Percentiles rank a stretch among this genome's conserved stretches.
phyloP scores from a whole-genome alignment of 208 protist species.

The Wallacemonas sp. region DNA sequence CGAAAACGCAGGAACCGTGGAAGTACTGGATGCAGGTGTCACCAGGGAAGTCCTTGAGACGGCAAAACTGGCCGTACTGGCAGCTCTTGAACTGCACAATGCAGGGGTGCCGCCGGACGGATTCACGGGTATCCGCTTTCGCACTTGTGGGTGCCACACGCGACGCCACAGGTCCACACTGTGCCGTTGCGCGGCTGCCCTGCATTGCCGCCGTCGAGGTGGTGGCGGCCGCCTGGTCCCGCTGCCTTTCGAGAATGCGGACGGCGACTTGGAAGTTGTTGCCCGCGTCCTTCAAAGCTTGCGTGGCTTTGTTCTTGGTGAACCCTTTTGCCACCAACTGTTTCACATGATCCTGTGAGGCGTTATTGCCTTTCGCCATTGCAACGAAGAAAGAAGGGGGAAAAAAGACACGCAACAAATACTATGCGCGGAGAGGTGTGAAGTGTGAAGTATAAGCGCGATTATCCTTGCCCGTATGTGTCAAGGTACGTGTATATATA shows the following conservation, averaged over 20 bases:
- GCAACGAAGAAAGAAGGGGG: not conserved
- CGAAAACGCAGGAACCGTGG: conserved; percentile 68
- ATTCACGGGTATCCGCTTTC: not conserved
- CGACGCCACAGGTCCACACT: not conserved
- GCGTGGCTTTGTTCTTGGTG: conserved; percentile 53
- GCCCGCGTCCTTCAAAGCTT: conserved; percentile 71
- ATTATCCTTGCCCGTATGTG: too few relatives aligned
- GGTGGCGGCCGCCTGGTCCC: not conserved
- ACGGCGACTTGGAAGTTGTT: conserved; percentile 49
- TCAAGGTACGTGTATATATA: too few relatives aligned
- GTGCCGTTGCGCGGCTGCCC: not conserved
- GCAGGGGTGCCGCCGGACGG: conserved; percentile 56
- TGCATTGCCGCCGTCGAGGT: not conserved
- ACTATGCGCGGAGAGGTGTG: too few relatives aligned
- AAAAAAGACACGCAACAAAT: too few relatives aligned
- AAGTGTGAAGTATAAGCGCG: not conserved
- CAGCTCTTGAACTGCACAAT: conserved; percentile 77
- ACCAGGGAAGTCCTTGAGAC: conserved; percentile 58
- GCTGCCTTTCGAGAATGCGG: conserved; percentile 45
- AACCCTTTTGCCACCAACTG: conserved; percentile 48
- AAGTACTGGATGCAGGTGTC: conserved; percentile 80
- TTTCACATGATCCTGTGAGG: conserved; percentile 6
- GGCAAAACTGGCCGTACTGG: conserved; percentile 56
- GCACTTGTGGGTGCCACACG: not conserved
- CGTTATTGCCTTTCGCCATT: conserved; percentile 13